Conservation (phyloP, 768 basidiomycete genomes). For the Nevesoporus exiguus region DNA sequence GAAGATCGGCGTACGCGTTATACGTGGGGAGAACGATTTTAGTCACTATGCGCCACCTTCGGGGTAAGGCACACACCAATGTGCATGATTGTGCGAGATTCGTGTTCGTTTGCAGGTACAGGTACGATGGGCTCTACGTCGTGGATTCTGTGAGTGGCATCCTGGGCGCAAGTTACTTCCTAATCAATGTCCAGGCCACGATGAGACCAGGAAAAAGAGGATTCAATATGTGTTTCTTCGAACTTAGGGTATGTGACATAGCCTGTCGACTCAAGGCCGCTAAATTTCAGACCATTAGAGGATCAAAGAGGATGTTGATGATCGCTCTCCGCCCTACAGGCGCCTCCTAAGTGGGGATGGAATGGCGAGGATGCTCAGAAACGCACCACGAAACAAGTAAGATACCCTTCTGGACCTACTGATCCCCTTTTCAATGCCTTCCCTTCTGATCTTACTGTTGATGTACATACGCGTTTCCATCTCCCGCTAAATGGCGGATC, state of each 20-base stretch:
- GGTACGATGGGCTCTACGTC: constrained; percentile 33
- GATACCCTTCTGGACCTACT: not conserved
- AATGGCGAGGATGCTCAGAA: constrained; percentile 4
- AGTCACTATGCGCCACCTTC: constrained; percentile 17
- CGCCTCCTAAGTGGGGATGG: not conserved
- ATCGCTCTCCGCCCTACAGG: not conserved
- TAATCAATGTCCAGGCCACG: constrained; percentile 16
- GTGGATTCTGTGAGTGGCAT: constrained; percentile 24
- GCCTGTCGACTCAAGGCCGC: not conserved
- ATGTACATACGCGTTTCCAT: no score
- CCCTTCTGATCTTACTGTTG: not conserved
- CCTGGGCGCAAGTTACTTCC: not conserved
- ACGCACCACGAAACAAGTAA: not conserved
- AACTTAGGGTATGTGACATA: constrained; percentile 17
- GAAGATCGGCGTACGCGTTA: constrained; percentile 35
- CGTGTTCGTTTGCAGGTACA: constrained; percentile 18
- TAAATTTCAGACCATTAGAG: constrained; percentile 16
- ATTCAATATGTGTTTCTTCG: constrained; percentile 28
- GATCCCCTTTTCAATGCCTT: not conserved
- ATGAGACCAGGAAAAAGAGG: constrained; percentile 17
- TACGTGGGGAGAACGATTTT: constrained; percentile 27
- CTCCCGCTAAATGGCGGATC: no score
- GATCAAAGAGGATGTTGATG: constrained; percentile 1
- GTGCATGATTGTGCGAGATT: not conserved
- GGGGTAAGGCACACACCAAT: constrained; percentile 20